Conservation (phyloP, 2,329 filamentous ascomycete species). For the Colletotrichum cereale region DNA sequence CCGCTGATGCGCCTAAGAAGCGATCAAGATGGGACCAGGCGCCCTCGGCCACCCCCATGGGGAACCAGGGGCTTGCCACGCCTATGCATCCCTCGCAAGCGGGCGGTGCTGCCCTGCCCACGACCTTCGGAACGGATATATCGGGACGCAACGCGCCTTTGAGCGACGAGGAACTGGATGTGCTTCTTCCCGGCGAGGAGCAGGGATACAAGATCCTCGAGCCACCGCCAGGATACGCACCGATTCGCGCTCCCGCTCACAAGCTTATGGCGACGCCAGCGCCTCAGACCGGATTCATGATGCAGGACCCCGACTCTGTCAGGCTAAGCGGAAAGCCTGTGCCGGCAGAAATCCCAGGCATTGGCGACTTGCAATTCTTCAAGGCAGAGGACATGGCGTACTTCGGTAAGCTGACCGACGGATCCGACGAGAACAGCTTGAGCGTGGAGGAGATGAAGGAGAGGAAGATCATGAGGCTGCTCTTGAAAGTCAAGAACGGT, state of each 20-base stretch:
- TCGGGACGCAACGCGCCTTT: conserved; percentile 83
- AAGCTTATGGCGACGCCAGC: conserved; percentile 80
- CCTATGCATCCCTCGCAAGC: conserved; percentile 80
- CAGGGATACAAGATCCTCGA: conserved; percentile 95
- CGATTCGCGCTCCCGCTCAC: conserved; percentile 80
- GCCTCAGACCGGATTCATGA: conserved; percentile 91
- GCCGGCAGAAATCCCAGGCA: conserved; percentile 94
- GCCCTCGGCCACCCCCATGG: conserved; percentile 82
- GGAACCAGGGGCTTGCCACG: conserved; percentile 79
- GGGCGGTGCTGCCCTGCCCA: conserved; percentile 61
- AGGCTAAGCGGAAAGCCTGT: conserved; percentile 89
- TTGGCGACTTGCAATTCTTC: conserved; percentile 97
- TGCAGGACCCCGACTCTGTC: conserved; percentile 92
- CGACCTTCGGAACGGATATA: conserved; percentile 85
- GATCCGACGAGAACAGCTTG: conserved; percentile 89
- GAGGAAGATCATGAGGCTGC: conserved; percentile 95
- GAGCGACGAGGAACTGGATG: conserved; percentile 93
- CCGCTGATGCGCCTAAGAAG: conserved; percentile 74
- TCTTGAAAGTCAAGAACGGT: conserved; percentile 99
- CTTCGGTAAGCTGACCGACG: conserved; percentile 97
- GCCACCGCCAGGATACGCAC: conserved; percentile 91
- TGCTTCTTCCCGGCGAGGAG: conserved; percentile 86
- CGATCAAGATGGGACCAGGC: conserved; percentile 95
- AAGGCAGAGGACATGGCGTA: conserved; percentile 99
- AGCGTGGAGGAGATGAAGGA: conserved; percentile 97